phyloP scores from a whole-genome alignment of 208 protist species.

The Trypanosoma congolense region DNA sequence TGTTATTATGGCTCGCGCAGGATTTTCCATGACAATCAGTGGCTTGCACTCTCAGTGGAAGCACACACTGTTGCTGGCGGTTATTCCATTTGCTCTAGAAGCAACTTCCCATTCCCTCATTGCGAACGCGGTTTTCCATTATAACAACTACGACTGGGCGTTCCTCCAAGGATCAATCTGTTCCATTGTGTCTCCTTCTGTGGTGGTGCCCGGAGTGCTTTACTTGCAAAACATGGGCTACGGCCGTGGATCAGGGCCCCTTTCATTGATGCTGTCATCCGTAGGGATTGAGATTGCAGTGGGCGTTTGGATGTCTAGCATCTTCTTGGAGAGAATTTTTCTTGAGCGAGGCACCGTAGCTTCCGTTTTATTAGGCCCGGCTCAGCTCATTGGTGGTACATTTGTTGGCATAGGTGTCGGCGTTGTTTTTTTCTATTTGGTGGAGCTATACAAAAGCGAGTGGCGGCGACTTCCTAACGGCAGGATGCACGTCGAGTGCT shows the following conservation, averaged over 20 bases:
- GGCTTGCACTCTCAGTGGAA: slow-evolving; percentile 70
- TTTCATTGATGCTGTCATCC: slow-evolving; percentile 69
- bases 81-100: slow-evolving; percentile 62
- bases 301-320: slow-evolving; percentile 75
- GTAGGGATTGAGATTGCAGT: slow-evolving; percentile 69
- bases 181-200: slow-evolving; percentile 66
- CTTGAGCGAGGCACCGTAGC: slow-evolving; percentile 42
- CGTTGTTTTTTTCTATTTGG: slow-evolving; percentile 56
- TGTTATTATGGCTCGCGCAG: slow-evolving; percentile 67
- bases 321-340: slow-evolving; percentile 74
- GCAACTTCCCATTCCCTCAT: slow-evolving; percentile 63
- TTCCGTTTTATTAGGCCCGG: slow-evolving; percentile 52
- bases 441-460: slow-evolving; percentile 73
- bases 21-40: slow-evolving; percentile 62
- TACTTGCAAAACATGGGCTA: slow-evolving; percentile 75
- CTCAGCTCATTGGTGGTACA: slow-evolving; percentile 67
- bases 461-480: slow-evolving; percentile 61
- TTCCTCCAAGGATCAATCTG: slow-evolving; percentile 77
- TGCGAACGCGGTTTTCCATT: slow-evolving; percentile 62
- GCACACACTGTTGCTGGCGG: slow-evolving; percentile 53
- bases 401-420: slow-evolving; percentile 54
- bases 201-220: slow-evolving; percentile 66
- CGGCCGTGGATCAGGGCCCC: slow-evolving; percentile 42
- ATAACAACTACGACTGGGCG: slow-evolving; percentile 73
- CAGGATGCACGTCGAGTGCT: slow-evolving; percentile 50